Conservation (phyloP, 2,329 filamentous ascomycete genomes). For the Ceratocystis diversiconidia region DNA sequence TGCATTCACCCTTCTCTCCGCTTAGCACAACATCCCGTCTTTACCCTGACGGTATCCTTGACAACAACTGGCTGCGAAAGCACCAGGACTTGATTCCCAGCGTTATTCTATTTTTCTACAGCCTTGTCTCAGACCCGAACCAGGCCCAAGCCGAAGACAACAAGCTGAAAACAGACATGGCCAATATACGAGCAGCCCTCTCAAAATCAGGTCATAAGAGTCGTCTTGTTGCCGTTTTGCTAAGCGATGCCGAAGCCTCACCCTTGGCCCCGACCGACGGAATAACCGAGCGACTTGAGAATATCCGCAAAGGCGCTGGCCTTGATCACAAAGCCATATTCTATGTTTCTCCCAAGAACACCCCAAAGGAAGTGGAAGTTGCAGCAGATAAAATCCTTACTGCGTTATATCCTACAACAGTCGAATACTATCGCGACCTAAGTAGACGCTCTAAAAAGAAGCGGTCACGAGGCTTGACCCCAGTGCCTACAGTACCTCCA, state of each 20-base stretch:
- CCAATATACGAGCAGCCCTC: conserved; percentile 55
- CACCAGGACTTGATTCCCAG: conserved; percentile 76
- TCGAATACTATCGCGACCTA: conserved; percentile 88
- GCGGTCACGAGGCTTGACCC: conserved; percentile 61
- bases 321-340: conserved; percentile 77
- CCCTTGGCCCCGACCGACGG: conserved; percentile 37
- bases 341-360: conserved; percentile 62
- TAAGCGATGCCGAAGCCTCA: conserved; percentile 50
- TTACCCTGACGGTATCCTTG: conserved; percentile 81
- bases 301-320: conserved; percentile 63
- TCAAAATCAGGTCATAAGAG: conserved; percentile 60
- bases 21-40: conserved; percentile 68
- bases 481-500: conserved; percentile 68
- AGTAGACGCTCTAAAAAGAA: conserved; percentile 88
- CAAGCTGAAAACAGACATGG: conserved; percentile 76
- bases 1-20: conserved; percentile 87
- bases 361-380: conserved; percentile 54
- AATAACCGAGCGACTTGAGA: conserved; percentile 55
- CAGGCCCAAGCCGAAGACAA: conserved; percentile 70
- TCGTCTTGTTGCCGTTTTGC: conserved; percentile 60
- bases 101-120: conserved; percentile 67
- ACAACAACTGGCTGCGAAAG: conserved; percentile 71
- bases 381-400: conserved; percentile 61
- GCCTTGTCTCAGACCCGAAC: conserved; percentile 57
- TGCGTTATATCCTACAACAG: conserved; percentile 55